These are phyloP conservation scores for Penicillium longicatenatum DNA, from an alignment of 495 filamentous ascomycete species.

Conservation along the genomic window DNA sequence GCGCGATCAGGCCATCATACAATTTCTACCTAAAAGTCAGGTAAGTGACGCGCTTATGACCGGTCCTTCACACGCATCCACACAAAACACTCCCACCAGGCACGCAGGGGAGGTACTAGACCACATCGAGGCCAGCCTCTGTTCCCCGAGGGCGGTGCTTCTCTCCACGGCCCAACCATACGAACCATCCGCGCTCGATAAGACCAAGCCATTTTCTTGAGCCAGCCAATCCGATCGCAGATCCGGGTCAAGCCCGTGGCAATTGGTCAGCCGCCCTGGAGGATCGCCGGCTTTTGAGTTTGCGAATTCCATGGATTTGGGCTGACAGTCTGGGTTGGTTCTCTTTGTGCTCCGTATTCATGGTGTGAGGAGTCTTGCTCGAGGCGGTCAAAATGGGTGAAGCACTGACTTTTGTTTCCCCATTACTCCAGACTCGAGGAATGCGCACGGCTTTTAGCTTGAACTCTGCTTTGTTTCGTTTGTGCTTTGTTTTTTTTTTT, in stretches of 20 bases:
- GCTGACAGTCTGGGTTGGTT: neutral
- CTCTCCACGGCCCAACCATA: slow-evolving; percentile 36
- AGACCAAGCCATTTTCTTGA: slow-evolving; percentile 27
- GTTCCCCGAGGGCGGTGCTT: slow-evolving; percentile 20
- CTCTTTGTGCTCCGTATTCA: neutral
- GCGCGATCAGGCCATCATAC: slow-evolving; percentile 3
- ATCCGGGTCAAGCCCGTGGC: slow-evolving; percentile 12
- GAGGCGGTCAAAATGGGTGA: neutral
- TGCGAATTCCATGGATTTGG: slow-evolving; percentile 18
- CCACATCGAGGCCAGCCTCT: slow-evolving; percentile 17
- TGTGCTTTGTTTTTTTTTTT: neutral
- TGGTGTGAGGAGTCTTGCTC: too few relatives aligned
- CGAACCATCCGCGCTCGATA: slow-evolving; percentile 24
- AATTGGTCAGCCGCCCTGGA: slow-evolving; percentile 28
- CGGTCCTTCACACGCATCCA: slow-evolving; percentile 7
- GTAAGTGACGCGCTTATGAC: slow-evolving; percentile 23
- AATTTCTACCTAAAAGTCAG: neutral
- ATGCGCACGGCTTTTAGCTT: neutral
- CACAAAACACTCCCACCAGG: slow-evolving; percentile 4
- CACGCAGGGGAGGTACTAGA: slow-evolving; percentile 11
- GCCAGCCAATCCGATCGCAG: slow-evolving; percentile 23
- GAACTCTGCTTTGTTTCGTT: too few relatives aligned
- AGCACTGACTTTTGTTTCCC: neutral
- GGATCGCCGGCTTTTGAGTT: slow-evolving; percentile 33
- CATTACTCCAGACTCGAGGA: slow-evolving; percentile 1